A percentile compares a stretch with the other conserved stretches of the same genome.
Evolutionary conservation across 371 early-diverging fungal genomes (phyloP).

Genomic region (Syncephalastrum sp.): DNA sequence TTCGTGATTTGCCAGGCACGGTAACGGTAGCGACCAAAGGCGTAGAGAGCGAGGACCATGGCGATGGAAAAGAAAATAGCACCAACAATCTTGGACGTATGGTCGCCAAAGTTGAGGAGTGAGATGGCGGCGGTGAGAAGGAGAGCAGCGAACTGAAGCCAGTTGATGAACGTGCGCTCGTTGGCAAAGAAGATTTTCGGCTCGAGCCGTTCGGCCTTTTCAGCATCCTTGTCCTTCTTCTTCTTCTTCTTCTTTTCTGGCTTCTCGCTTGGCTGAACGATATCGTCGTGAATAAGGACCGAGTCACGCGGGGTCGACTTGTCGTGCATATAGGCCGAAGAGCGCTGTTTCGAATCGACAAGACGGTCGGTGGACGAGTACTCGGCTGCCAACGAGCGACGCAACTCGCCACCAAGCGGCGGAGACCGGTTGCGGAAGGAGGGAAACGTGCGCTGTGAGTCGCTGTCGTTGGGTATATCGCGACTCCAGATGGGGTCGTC

Average conservation of each 20-base stretch:
- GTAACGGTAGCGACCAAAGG: conserved; percentile 85
- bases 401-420: background rate
- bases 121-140: conserved; percentile 66
- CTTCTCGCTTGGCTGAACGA: conserved; percentile 2
- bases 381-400: background rate
- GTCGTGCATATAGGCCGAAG: conserved; percentile 1
- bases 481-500: conserved; percentile 41
- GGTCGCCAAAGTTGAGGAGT: conserved; percentile 76
- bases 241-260: conserved; percentile 16
- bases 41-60: conserved; percentile 73
- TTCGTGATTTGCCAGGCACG: conserved; percentile 62
- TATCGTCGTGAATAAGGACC: background rate
- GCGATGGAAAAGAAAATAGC: conserved; percentile 73
- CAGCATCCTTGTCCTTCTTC: conserved; percentile 13
- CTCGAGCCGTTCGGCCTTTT: conserved; percentile 56
- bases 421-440: background rate
- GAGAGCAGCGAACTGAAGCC: conserved; percentile 68
- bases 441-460: conserved; percentile 7
- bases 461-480: conserved; percentile 5
- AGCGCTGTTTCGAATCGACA: conserved; percentile 2
- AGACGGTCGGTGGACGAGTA: conserved; percentile 10
- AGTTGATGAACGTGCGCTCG: conserved; percentile 93
- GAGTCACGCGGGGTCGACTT: background rate
- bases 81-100: conserved; percentile 57
- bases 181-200: conserved; percentile 98